phyloP scores from a whole-genome alignment of 2,329 filamentous ascomycete genomes.

The Pseudogymnoascus pannorum region DNA sequence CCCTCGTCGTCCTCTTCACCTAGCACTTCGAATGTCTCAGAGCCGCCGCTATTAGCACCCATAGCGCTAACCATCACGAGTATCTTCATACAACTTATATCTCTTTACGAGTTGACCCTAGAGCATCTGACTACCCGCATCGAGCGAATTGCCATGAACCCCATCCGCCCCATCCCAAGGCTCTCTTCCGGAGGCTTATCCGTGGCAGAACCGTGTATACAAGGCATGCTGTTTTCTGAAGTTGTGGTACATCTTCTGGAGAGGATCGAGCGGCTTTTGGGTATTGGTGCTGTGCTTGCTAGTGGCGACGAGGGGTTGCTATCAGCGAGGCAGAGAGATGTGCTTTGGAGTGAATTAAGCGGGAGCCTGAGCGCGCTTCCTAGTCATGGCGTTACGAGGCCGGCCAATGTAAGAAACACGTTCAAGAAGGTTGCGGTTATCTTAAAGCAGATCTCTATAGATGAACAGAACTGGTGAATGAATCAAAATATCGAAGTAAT shows the following conservation, averaged over 20 bases:
- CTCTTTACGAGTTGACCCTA: neutral
- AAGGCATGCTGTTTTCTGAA: neutral
- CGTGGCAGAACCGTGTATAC: neutral
- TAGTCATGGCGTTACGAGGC: neutral
- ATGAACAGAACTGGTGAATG: neutral
- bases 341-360: constrained; percentile 2
- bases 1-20: neutral
- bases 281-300: neutral
- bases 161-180: neutral
- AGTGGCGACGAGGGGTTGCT: neutral
- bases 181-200: neutral
- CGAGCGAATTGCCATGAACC: neutral
- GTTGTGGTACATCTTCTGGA: neutral
- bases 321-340: constrained; percentile 1
- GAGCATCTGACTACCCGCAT: neutral
- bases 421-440: neutral
- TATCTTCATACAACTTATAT: constrained; percentile 1
- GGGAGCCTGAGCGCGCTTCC: neutral
- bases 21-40: neutral
- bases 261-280: neutral
- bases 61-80: neutral
- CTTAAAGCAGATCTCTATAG: neutral
- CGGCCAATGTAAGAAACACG: neutral
- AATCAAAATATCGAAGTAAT: neutral
- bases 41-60: neutral